Evolutionary conservation across 1,139 yeast species (phyloP).

Genomic region (Saccharomyces hybrid): DNA sequence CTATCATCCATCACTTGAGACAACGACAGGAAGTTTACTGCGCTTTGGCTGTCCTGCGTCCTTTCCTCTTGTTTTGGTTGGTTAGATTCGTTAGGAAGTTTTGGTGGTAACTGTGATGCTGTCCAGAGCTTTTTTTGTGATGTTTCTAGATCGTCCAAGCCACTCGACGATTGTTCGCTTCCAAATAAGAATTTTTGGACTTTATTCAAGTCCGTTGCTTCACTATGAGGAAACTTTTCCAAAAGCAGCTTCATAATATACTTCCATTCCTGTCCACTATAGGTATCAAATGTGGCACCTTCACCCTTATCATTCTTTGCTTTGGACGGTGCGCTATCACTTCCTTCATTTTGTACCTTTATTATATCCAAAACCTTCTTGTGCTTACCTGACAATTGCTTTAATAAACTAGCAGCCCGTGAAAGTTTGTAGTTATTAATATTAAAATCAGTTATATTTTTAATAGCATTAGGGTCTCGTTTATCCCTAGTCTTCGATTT

Average conservation of each 20-base stretch:
- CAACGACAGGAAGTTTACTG: constrained; percentile 16
- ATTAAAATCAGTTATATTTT: constrained; percentile 10
- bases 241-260: constrained; percentile 13
- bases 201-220: constrained; percentile 16
- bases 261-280: constrained; percentile 28
- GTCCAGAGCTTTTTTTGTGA: constrained; percentile 19
- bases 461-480: constrained; percentile 3
- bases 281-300: constrained; percentile 4
- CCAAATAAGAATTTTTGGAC: constrained; percentile 24
- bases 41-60: neutral
- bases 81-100: neutral
- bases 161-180: neutral
- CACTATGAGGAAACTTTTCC: constrained; percentile 19
- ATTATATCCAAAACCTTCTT: constrained; percentile 1
- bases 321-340: neutral
- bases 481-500: constrained; percentile 1
- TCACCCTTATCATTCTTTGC: neutral
- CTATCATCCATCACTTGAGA: constrained; percentile 26
- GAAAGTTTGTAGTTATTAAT: constrained; percentile 9
- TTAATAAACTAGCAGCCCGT: constrained; percentile 8
- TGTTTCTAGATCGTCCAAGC: constrained; percentile 5
- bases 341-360: neutral
- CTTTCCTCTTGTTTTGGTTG: constrained; percentile 1
- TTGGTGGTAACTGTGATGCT: constrained; percentile 24
- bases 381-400: constrained; percentile 5